These are phyloP conservation scores for Phytophthora sp. DNA, from an alignment of 352 stramenopile genomes.

Conservation along the genomic window DNA sequence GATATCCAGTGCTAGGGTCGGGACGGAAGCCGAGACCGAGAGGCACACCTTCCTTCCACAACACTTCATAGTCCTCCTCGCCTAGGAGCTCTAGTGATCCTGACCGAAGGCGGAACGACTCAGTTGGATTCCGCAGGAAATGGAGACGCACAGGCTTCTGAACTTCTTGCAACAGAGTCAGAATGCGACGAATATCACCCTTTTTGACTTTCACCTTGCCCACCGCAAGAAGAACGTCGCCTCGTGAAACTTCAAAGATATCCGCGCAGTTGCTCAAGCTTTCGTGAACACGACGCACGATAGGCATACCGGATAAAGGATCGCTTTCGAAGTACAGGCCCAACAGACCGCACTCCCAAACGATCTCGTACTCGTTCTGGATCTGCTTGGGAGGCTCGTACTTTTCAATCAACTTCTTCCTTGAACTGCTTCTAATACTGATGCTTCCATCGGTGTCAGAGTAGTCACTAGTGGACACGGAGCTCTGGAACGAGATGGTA, in stretches of 20 bases:
- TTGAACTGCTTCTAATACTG: constrained; percentile 51
- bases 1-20: constrained; percentile 74
- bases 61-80: constrained; percentile 88
- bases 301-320: constrained; percentile 78
- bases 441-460: constrained; percentile 58
- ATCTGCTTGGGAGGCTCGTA: constrained; percentile 76
- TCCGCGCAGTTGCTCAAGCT: constrained; percentile 87
- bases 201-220: constrained; percentile 81
- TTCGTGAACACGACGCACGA: constrained; percentile 87
- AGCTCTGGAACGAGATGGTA: constrained; percentile 58
- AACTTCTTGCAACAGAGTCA: constrained; percentile 81
- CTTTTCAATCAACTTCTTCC: constrained; percentile 61
- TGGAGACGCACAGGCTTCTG: constrained; percentile 80
- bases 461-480: constrained; percentile 65
- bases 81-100: constrained; percentile 76
- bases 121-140: constrained; percentile 78
- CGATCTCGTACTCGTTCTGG: constrained; percentile 85
- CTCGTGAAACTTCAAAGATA: constrained; percentile 84
- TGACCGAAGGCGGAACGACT: constrained; percentile 70
- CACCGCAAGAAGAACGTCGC: constrained; percentile 80
- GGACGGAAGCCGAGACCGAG: constrained; percentile 85
- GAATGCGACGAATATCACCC: constrained; percentile 79
- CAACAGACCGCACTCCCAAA: constrained; percentile 86
- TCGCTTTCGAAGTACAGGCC: constrained; percentile 89
- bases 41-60: constrained; percentile 86